These are phyloP conservation scores for Euclidium syriacum DNA, from an alignment of 345 rosid species.

Conservation along the genomic window DNA sequence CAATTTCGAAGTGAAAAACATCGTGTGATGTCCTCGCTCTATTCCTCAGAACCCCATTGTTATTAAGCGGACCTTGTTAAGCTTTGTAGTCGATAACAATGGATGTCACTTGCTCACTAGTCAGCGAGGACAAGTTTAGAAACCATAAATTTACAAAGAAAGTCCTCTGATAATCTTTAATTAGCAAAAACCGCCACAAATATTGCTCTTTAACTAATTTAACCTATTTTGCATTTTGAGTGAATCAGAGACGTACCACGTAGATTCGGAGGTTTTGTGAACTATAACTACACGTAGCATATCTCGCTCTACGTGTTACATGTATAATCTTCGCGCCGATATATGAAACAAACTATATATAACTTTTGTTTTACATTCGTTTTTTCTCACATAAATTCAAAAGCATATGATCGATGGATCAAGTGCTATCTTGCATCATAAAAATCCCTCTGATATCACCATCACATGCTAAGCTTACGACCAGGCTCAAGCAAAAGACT, in stretches of 20 bases:
- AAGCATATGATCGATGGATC: too few species aligned
- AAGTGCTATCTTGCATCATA: not conserved
- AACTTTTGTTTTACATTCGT: too few species aligned
- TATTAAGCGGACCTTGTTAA: too few species aligned
- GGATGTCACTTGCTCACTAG: not conserved
- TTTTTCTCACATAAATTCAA: too few species aligned
- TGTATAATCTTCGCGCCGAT: too few species aligned
- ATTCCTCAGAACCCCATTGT: constrained; percentile 8
- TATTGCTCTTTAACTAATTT: not conserved
- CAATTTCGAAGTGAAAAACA: constrained; percentile 31
- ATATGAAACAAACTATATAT: too few species aligned
- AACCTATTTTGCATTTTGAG: not conserved
- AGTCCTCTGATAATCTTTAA: not conserved
- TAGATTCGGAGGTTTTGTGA: too few species aligned
- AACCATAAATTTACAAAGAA: not conserved
- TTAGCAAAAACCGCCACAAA: not conserved
- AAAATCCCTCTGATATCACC: not conserved
- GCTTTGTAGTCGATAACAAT: constrained; percentile 24
- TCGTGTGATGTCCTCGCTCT: constrained; percentile 11
- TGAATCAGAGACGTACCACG: too few species aligned
- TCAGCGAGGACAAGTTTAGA: not conserved
- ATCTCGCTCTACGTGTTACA: too few species aligned
- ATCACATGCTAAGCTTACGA: not conserved
- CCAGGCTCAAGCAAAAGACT: not conserved
- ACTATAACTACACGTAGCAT: too few species aligned